Evolutionary conservation across 345 rosid species (phyloP), one percentile per base, ranked within the genome.

Genomic region (Raphanus sativus): DNA sequence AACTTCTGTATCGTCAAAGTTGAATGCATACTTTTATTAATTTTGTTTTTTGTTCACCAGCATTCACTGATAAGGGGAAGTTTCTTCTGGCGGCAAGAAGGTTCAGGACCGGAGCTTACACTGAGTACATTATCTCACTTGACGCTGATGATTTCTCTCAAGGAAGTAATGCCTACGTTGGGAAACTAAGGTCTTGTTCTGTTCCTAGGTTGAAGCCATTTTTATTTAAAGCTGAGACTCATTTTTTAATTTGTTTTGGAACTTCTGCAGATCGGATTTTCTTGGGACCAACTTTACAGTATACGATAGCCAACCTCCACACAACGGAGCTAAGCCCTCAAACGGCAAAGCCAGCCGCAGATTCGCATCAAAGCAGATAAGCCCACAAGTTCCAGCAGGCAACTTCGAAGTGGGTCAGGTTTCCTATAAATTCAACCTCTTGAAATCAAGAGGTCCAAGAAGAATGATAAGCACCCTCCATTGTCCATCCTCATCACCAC

Each of bases 381-480:
- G 97, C 80, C 98, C 98, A 61, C 97, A 94, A 79, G 87, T 92
- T 69, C 85, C 98, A 4, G 90, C 97, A 5, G 97, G 97, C 25
- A 94, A 88, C 86, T 94, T 89, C 70, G 90, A 90, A 81, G 87
- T 90, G 0, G 98, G 98, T 30, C 89, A 89, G 24, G 88, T 94
- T 30, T 83, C 92, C 3, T 94, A 94, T 84, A 94, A 94, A 83
- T 94, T 91, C 82, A 94, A 94, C 83, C 88, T 94, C 72, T 80
- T 94, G 70, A 94, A 94, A 76, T 94, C 98, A 64, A 88, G 98
- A 81, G 97, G 98, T 77, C 98, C 98, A 10, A 88, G 98, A 84
- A 91, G 98, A 82, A 94, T 94, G 97, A 80, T 91, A 55, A 91
- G 92, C 86, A 83, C 91, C 4, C 76, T 91, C 50, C 85, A 80